Base-by-base conservation (phyloP, 164 flowering plant genomes). In the Tetrastigma voinierianum region DNA sequence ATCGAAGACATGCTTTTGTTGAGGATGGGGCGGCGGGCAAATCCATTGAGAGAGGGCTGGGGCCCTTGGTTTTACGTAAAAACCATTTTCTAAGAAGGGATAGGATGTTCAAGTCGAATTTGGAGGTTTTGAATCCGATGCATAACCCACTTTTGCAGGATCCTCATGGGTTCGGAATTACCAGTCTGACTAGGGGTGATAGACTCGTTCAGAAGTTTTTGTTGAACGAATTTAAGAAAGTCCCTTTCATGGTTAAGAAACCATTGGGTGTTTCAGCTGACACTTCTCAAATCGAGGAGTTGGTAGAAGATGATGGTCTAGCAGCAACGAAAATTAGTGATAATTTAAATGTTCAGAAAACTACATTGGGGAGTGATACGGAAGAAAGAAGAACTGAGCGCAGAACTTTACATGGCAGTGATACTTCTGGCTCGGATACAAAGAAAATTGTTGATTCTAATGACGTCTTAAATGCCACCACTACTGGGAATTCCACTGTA, bases 1-100 rank as follows among this genome's bases (percentile, higher is more conserved):
- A 66, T 93, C 8, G 99, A 96, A 67, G 99, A 96, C 57, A 93
- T 87, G 1, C 75, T 96, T 60, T 67, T 96, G 83, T 66, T 96
- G 83, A 92, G 87, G 74, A 54, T 61, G 14, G 74, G 70, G 9
- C 17, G 61, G 15, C 76, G 75, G 52, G 83, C 51, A 10, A 85
- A 93, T 11, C 78, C 82, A 0, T 72, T 93, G 79, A 90, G 97
- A 71, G 91, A 90, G 48, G 96, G 92, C 4, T 96, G 99, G 99
- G 93, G 95, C 0, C 75, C 76, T 20, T 96, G 98, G 98, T 96
- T 93, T 68, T 98, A 96, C 63, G 83, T 82, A 61, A 96, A 93
- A 75, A 74, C 40, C 93, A 86, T 67, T 96, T 89, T 56, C 73
- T 93, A 72, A 76, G 93, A 67, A 78, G 87, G 57, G 98, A 93